Evolutionary conservation across 1,139 yeast genomes (phyloP), one percentile per base, ranked within the genome.

Genomic region (Kurtzmaniella quercitrusa): DNA sequence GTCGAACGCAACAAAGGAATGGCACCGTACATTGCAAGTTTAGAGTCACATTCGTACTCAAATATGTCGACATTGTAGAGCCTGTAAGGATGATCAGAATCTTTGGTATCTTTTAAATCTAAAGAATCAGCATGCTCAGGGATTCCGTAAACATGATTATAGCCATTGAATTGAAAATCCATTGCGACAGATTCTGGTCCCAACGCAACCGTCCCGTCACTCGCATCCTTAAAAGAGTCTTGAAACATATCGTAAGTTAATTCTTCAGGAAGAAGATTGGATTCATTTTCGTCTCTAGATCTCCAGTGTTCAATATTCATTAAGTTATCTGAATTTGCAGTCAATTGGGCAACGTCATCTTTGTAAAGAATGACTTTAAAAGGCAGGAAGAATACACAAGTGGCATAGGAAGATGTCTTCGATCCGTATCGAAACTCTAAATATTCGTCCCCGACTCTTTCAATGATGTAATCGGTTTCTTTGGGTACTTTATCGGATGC

Each of bases 101-200:
- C 64, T 0, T 73, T 58, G 0, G 97, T 88, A 51, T 86, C 93
- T 45, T 80, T 76, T 50, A 93, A 69, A 18, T 83, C 74, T 46
- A 93, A 65, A 1, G 84, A 69, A 53, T 88, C 96, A 0, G 98
- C 91, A 58, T 93, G 98, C 60, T 93, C 98, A 0, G 98, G 98
- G 40, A 93, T 84, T 18, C 99, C 99, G 57, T 80, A 93, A 0
- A 88, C 84, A 52, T 84, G 74, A 9, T 68, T 60, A 53, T 73
- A 84, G 0, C 79, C 81, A 3, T 63, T 59, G 52, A 93, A 84
- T 0, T 79, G 64, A 45, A 89, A 74, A 59, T 93, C 99, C 36
- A 87, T 49, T 0, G 84, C 96, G 33, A 93, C 72, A 0, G 97
- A 79, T 61, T 93, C 98, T 0, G 98, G 98, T 0, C 99, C 98